Evolutionary conservation across 345 rosid species (phyloP).

Genomic region (Durio zibethinus): DNA sequence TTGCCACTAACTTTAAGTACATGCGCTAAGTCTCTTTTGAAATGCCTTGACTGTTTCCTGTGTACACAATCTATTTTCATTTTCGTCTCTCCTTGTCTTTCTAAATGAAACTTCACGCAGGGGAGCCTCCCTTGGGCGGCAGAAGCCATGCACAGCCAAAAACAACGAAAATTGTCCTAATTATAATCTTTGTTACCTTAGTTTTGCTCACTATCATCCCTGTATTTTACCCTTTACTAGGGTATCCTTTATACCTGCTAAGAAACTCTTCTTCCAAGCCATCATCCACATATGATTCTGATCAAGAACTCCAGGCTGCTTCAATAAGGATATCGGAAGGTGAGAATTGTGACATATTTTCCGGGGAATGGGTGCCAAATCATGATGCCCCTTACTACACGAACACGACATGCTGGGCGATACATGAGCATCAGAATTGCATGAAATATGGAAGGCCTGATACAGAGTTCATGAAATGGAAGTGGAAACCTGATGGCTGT

Average conservation of each 20-base stretch:
- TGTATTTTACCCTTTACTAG: slow-evolving; percentile 36
- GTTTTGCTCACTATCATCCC: slow-evolving; percentile 35
- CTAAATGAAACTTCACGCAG: slow-evolving; percentile 2
- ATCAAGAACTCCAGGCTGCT: neutral
- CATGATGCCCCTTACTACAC: slow-evolving; percentile 78
- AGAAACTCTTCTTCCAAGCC: neutral
- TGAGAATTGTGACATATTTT: slow-evolving; percentile 58
- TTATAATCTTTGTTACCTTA: slow-evolving; percentile 19
- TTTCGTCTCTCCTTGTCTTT: neutral
- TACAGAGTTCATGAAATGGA: slow-evolving; percentile 65
- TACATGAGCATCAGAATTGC: slow-evolving; percentile 96
- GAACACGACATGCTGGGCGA: slow-evolving; percentile 86
- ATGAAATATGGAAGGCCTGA: slow-evolving; percentile 86
- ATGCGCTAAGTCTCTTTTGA: neutral
- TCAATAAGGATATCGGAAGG: neutral
- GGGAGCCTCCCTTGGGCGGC: slow-evolving; percentile 25
- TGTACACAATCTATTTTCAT: neutral
- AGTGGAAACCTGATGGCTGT: slow-evolving; percentile 80
- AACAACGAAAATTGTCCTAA: slow-evolving; percentile 22
- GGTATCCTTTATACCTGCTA: slow-evolving; percentile 24
- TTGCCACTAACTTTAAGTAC: neutral
- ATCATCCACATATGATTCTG: neutral
- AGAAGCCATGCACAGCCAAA: slow-evolving; percentile 7
- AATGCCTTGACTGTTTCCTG: neutral
- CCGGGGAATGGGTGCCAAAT: slow-evolving; percentile 83